A percentile compares a stretch with the other conserved stretches of the same genome.
Conservation (phyloP, 345 rosid species). For the sweet orange (Citrus sinensis) region DNA sequence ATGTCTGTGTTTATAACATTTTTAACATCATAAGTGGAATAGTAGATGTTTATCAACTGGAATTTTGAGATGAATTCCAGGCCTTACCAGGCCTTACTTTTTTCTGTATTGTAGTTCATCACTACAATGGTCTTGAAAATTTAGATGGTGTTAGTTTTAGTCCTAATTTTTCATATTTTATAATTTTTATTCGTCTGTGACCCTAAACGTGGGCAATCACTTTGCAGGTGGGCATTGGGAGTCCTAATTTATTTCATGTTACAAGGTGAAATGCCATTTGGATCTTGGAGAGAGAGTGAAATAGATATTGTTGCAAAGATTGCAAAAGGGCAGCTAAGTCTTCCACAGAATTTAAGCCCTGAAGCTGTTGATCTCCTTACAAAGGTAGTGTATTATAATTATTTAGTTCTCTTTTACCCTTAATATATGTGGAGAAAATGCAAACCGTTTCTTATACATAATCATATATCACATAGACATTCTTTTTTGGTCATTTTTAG, state of each 20-base stretch:
- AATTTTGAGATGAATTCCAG: background rate
- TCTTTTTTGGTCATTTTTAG: constrained; percentile 30
- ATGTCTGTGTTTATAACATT: background rate
- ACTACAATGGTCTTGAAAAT: background rate
- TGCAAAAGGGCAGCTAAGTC: constrained; percentile 66
- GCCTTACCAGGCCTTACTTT: too few species aligned
- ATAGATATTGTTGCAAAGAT: constrained; percentile 69
- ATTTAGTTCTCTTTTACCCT: background rate
- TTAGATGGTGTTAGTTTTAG: background rate
- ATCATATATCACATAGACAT: background rate
- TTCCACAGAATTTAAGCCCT: constrained; percentile 49
- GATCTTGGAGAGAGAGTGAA: constrained; percentile 85
- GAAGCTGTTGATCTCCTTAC: constrained; percentile 74
- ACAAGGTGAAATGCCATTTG: constrained; percentile 80
- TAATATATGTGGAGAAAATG: background rate
- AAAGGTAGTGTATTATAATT: constrained; percentile 43
- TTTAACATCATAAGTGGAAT: background rate
- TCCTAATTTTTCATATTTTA: background rate
- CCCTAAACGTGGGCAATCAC: background rate
- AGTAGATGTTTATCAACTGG: background rate
- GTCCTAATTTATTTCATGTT: constrained; percentile 78
- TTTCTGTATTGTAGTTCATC: background rate
- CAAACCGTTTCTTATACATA: too few species aligned
- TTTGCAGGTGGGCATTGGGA: constrained; percentile 87
- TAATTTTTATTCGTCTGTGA: background rate